Conservation (phyloP, 148 eudicot species). For the Cornus kousa region DNA sequence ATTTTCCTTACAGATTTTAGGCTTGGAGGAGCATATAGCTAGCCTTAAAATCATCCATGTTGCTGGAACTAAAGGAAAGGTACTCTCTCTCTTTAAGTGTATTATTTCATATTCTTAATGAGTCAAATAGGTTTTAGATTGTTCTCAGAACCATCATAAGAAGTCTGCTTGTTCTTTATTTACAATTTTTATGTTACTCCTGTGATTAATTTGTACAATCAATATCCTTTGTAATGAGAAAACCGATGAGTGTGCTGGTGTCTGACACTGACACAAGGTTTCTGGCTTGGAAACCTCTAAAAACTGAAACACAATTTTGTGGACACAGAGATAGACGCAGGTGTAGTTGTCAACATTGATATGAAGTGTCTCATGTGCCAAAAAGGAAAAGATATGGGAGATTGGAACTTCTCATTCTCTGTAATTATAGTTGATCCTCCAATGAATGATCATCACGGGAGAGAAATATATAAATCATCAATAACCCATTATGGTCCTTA, state of each 20-base stretch:
- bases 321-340: too few relatives aligned
- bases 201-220: background rate
- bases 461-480: too few relatives aligned
- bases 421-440: too few relatives aligned
- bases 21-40: conserved; percentile 63
- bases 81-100: conserved; percentile 23
- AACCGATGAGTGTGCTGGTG: background rate
- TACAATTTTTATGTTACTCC: background rate
- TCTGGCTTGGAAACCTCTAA: background rate
- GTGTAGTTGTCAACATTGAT: too few relatives aligned
- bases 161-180: background rate
- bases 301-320: background rate
- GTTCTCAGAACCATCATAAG: background rate
- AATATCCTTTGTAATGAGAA: background rate
- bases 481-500: too few relatives aligned
- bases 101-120: background rate
- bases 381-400: too few relatives aligned
- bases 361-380: too few relatives aligned
- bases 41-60: conserved; percentile 83
- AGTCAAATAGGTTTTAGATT: background rate
- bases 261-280: background rate
- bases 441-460: too few relatives aligned
- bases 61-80: conserved; percentile 97
- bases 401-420: too few relatives aligned
- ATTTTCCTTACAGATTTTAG: conserved; percentile 56